Evolutionary conservation across 768 basidiomycete species (phyloP).

Genomic region (Hemileccinum impolitum): DNA sequence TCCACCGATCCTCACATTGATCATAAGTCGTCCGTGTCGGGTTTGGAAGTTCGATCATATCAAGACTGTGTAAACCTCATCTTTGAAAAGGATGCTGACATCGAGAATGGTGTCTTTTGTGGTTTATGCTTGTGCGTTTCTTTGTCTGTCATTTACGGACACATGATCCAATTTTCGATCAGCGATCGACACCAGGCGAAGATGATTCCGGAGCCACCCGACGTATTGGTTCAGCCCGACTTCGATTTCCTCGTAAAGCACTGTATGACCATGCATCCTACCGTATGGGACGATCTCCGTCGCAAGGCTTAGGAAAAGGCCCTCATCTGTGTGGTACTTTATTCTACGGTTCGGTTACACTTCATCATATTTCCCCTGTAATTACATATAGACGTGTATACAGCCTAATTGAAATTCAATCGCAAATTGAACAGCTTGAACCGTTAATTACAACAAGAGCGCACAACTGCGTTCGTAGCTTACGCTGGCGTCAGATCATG

Average conservation of each 20-base stretch:
- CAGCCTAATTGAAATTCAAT: conserved; percentile 6
- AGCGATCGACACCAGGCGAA: conserved; percentile 27
- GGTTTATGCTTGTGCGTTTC: conserved; percentile 50
- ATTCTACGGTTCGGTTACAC: conserved; percentile 12
- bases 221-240: conserved; percentile 24
- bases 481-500: conserved; percentile 4
- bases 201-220: conserved; percentile 29
- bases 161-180: background rate
- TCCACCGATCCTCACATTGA: background rate
- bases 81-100: conserved; percentile 32
- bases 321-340: background rate
- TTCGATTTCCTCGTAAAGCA: conserved; percentile 47
- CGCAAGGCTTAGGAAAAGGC: conserved; percentile 9
- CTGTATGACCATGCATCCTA: conserved; percentile 45
- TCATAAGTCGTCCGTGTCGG: background rate
- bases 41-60: conserved; percentile 36
- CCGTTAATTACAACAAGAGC: background rate
- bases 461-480: background rate
- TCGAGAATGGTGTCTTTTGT: conserved; percentile 36
- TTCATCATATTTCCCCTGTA: conserved; percentile 11
- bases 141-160: background rate
- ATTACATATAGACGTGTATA: conserved; percentile 9
- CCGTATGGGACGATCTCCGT: conserved; percentile 46
- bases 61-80: conserved; percentile 39
- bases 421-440: background rate